These are phyloP conservation scores for Paxillus rubicundulus DNA, from an alignment of 768 basidiomycete genomes.

Conservation along the genomic window DNA sequence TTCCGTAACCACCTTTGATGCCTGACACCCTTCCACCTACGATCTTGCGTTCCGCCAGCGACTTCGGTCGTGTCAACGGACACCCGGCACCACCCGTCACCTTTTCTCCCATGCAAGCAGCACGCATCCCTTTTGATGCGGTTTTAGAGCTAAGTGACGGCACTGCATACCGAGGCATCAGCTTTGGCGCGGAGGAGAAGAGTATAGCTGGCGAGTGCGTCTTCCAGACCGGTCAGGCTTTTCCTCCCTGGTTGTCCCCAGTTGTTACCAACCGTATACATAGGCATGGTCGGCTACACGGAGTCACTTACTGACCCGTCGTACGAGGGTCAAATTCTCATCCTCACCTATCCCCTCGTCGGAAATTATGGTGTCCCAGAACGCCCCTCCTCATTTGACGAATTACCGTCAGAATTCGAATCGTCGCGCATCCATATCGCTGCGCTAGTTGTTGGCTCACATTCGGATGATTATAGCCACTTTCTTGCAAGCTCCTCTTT, in stretches of 20 bases:
- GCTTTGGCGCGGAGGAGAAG: slow-evolving; percentile 90
- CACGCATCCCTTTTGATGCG: slow-evolving; percentile 43
- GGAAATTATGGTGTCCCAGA: slow-evolving; percentile 97
- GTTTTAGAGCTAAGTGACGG: slow-evolving; percentile 92
- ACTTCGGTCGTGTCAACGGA: slow-evolving; percentile 33
- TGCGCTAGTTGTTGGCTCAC: slow-evolving; percentile 88
- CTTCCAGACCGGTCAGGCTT: slow-evolving; percentile 90
- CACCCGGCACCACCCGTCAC: slow-evolving; percentile 36
- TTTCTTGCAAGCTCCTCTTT: slow-evolving; percentile 89
- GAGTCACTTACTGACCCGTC: slow-evolving; percentile 98
- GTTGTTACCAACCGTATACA: slow-evolving; percentile 15
- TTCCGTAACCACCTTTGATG: slow-evolving; percentile 10
- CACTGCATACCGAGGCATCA: slow-evolving; percentile 81
- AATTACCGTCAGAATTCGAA: slow-evolving; percentile 80
- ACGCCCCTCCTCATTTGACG: slow-evolving; percentile 48
- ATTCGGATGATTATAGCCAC: slow-evolving; percentile 93
- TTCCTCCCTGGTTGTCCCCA: slow-evolving; percentile 6
- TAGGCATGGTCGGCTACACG: slow-evolving; percentile 99
- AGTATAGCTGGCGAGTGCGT: slow-evolving; percentile 97
- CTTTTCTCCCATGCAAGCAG: slow-evolving; percentile 27
- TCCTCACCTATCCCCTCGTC: slow-evolving; percentile 94
- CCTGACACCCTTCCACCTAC: slow-evolving; percentile 36
- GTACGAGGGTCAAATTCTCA: slow-evolving; percentile 96
- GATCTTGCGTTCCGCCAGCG: slow-evolving; percentile 46
- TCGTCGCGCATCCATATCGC: slow-evolving; percentile 92